A percentile compares a stretch with the other conserved stretches of the same genome.
Evolutionary conservation across 176 grass and related monocot species (phyloP).

Genomic region (Cenchrus americanus): DNA sequence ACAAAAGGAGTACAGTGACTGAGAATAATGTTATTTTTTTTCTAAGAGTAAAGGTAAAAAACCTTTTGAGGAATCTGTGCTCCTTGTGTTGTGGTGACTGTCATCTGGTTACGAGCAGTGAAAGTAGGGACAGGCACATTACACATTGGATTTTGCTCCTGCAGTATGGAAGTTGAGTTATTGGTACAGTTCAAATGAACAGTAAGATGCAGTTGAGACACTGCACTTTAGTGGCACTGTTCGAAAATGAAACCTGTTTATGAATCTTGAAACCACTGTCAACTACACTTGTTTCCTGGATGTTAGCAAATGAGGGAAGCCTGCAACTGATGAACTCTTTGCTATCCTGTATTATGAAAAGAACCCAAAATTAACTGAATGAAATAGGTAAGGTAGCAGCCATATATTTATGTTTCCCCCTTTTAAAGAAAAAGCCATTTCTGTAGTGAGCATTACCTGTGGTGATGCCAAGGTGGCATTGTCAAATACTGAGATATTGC

Average conservation of each 20-base stretch:
- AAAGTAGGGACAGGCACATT: constrained; percentile 53
- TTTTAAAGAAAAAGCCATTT: not conserved
- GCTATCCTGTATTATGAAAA: constrained; percentile 48
- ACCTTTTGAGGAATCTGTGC: constrained; percentile 47
- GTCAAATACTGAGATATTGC: constrained; percentile 38
- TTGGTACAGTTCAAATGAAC: constrained; percentile 9
- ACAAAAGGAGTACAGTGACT: not conserved
- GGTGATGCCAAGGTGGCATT: constrained; percentile 42
- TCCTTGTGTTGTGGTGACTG: constrained; percentile 46
- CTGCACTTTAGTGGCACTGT: not conserved
- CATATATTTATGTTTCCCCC: too few species aligned
- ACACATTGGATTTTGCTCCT: constrained; percentile 58
- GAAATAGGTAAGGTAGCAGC: not conserved
- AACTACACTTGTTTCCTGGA: constrained; percentile 35
- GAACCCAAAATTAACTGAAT: constrained; percentile 25
- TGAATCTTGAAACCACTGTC: constrained; percentile 45
- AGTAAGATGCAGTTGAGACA: not conserved
- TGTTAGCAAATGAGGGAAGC: constrained; percentile 38
- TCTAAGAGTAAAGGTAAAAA: constrained; percentile 5
- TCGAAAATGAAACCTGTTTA: constrained; percentile 48
- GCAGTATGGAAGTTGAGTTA: constrained; percentile 41
- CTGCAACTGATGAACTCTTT: constrained; percentile 43
- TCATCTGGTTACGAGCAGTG: constrained; percentile 37
- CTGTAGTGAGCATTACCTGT: constrained; percentile 42
- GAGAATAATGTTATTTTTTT: constrained; percentile 4